Base-by-base conservation (phyloP, 441 rosid genomes). In the Croton laevigatus region DNA sequence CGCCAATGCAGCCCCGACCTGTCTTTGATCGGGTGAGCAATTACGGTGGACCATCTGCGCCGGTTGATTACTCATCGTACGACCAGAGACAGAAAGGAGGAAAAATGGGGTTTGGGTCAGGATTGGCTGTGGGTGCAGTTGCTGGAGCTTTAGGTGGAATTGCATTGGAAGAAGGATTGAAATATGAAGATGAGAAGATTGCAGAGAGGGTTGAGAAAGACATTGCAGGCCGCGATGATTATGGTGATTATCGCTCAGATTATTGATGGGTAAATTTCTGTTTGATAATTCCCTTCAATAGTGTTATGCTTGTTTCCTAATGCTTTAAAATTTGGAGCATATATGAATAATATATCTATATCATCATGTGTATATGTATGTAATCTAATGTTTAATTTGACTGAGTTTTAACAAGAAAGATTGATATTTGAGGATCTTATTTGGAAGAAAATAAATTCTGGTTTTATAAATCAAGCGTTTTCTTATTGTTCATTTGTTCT, bases 121-220 rank as follows among this genome's bases (percentile, higher is more conserved):
- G 94, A 45, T 63, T 92, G 68, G 93, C 92, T 20, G 82, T 90
- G 65, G 97, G 97, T 2, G 91, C 93, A 51, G 88, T 81, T 48
- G 94, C 87, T 1, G 94, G 94, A 12, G 84, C 19, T 13, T 37
- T 91, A 16, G 96, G 94, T 63, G 96, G 92, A 12, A 52, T 91
- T 0, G 96, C 93, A 2, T 57, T 88, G 70, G 78, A 78, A 27
- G 94, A 88, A 83, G 91, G 96, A 1, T 37, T 79, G 51, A 69
- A 69, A 32, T 63, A 45, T 3, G 93, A 87, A 82, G 93, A 89
- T 80, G 93, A 91, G 48, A 59, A 86, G 36, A 59, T 91, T 6
- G 86, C 82, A 0, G 91, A 88, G 55, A 81, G 80, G 54, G 88
- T 84, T 49, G 94, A 86, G 79, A 85, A 87, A 0, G 96, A 90